Evolutionary conservation across 306 rosid genomes (phyloP), one percentile per base, ranked within the genome.

Genomic region (Rosa lucieae): DNA sequence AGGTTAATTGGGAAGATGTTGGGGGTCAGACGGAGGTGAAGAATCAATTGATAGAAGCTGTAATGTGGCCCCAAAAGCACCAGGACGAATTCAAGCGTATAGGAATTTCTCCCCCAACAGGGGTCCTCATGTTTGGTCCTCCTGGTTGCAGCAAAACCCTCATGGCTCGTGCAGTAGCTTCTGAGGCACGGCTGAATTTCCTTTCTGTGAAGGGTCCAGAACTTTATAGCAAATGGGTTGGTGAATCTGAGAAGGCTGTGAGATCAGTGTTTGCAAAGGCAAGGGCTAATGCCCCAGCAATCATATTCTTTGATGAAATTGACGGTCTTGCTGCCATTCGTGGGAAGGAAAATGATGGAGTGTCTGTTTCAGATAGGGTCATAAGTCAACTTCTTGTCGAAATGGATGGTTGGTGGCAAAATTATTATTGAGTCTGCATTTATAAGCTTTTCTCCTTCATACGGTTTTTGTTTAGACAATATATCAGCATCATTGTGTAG

Each of bases 91-190:
- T 94, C 82, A 74, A 78, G 72, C 97, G 95, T 11, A 91, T 92
- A 77, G 97, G 99, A 78, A 87, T 90, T 80, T 85, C 80, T 43
- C 97, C 98, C 59, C 98, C 98, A 46, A 86, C 91, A 42, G 99
- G 97, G 40, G 82, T 92, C 42, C 80, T 92, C 86, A 37, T 94
- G 92, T 94, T 89, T 83, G 97, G 97, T 77, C 97, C 98, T 81
- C 98, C 99, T 77, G 99, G 99, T 73, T 94, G 99, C 86, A 89
- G 99, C 87, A 94, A 94, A 84, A 94, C 99, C 79, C 97, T 88
- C 70, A 85, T 94, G 90, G 99, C 97, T 86, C 92, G 97, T 37
- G 97, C 99, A 49, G 95, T 94, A 80, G 97, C 99, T 83, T 91
- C 97, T 77, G 90, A 92, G 82, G 97, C 97, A 44, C 89, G 90